These are phyloP conservation scores for Puccinia novopanici DNA, from an alignment of 1,284 basidiomycete genomes.

Conservation along the genomic window DNA sequence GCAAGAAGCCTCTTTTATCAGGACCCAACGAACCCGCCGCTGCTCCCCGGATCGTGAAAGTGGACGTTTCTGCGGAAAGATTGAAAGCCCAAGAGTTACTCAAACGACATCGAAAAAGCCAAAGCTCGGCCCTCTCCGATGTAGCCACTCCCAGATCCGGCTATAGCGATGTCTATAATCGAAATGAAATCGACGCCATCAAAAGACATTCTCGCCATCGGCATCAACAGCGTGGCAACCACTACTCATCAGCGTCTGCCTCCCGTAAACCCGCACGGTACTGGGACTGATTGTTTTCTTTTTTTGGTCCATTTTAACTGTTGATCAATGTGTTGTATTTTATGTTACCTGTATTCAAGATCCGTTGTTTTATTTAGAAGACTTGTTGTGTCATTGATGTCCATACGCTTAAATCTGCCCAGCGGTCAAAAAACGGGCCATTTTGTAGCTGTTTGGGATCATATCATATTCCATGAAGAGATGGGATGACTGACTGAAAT, in stretches of 20 bases:
- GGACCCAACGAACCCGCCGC: no score
- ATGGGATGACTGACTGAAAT: no score
- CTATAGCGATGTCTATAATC: slow-evolving; percentile 42
- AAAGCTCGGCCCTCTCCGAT: background rate
- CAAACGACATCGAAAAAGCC: slow-evolving; percentile 18
- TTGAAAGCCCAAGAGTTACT: slow-evolving; percentile 39
- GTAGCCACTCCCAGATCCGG: slow-evolving; percentile 20
- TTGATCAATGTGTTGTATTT: background rate
- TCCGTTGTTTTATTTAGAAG: no score
- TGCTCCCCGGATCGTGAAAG: slow-evolving; percentile 19
- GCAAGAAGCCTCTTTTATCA: background rate
- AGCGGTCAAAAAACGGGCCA: no score
- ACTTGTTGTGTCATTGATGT: no score
- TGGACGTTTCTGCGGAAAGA: slow-evolving; percentile 31
- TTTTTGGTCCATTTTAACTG: no score
- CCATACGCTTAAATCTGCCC: no score
- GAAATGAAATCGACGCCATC: slow-evolving; percentile 29
- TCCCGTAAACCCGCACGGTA: background rate
- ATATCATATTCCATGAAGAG: no score
- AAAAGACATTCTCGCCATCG: slow-evolving; percentile 15
- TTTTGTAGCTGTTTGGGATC: no score
- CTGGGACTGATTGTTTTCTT: background rate
- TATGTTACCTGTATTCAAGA: background rate
- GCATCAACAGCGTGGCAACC: background rate
- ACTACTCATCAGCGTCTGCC: background rate